Conservation (phyloP, 352 stramenopile species). For the Lagenidium sp. region DNA sequence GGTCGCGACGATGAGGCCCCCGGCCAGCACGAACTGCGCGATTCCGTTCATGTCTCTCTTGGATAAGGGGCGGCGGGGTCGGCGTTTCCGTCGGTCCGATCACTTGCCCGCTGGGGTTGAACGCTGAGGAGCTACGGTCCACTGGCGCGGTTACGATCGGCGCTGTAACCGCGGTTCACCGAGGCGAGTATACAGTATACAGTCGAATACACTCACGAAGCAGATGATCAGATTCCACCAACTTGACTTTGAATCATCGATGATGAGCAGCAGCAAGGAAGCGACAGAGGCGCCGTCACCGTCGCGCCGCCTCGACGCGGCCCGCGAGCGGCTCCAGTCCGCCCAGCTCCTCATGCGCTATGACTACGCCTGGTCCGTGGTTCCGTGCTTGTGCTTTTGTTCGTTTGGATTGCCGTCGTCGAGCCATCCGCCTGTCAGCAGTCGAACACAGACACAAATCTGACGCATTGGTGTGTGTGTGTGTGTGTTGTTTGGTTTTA, state of each 20-base stretch:
- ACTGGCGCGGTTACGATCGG: too few species aligned
- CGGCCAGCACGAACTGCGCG: conserved; percentile 60
- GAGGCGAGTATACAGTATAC: too few species aligned
- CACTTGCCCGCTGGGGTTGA: too few species aligned
- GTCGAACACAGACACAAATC: too few species aligned
- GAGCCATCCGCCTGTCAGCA: too few species aligned
- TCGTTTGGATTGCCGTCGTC: too few species aligned
- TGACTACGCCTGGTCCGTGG: conserved; percentile 69
- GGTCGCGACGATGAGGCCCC: conserved; percentile 56
- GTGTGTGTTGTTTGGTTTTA: conserved; percentile 1
- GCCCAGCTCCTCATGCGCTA: conserved; percentile 73
- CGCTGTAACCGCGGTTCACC: too few species aligned
- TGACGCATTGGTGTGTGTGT: conserved; percentile 1
- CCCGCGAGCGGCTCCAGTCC: conserved; percentile 37
- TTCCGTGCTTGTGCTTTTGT: too few species aligned
- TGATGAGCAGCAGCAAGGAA: too few species aligned
- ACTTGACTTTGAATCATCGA: background rate
- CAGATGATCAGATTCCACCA: background rate
- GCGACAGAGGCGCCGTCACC: background rate
- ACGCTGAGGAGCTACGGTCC: too few species aligned
- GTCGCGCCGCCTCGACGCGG: conserved; percentile 10
- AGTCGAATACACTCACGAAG: background rate
- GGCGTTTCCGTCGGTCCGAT: background rate
- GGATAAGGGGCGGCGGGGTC: background rate
- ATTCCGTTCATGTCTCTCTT: conserved; percentile 50